Base-by-base conservation (phyloP, 371 early-diverging fungal species). In the Aphelidium insulamus region DNA sequence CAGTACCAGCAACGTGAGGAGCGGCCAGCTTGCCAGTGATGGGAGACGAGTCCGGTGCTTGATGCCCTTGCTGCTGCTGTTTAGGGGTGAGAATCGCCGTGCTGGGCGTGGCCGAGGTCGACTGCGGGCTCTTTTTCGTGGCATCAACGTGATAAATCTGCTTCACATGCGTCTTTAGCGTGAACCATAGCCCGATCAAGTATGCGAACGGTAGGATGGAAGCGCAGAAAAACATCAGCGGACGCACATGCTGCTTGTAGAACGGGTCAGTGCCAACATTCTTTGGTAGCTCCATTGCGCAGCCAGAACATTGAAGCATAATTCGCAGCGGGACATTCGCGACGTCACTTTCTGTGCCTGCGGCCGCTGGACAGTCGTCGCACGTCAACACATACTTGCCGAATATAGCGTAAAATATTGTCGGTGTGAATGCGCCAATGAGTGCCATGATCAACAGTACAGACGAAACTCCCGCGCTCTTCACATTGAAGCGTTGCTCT, bases 371-470 rank as follows among this genome's bases (percentile, higher is more conserved):
- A 40, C 62, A 62, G 30, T 45, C 43, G 15, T 32, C 41, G 45
- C 72, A 71, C 32, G 41, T 43, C 35, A 72, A 40, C 41, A 69
- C 55, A 39, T 55, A 57, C 17, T 57, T 62, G 3, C 88, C 91
- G 56, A 77, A 90, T 28, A 78, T 74, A 40, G 77, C 72, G 46
- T 87, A 86, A 44, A 91, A 94, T 27, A 91, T 39, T 1, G 91
- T 88, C 2, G 95, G 92, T 0, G 85, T 77, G 48, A 94, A 75
- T 4, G 72, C 79, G 5, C 83, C 91, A 49, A 91, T 80, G 33
- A 90, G 64, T 0, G 81, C 67, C 77, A 90, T 75, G 42, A 88
- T 83, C 14, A 94, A 62, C 75, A 94, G 71, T 5, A 90, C 87
- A 3, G 81, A 69, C 10, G 92, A 83, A 11, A 94, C 92, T 19